These are phyloP conservation scores for Xylariaceae sp. DNA, from an alignment of 2,329 filamentous ascomycete genomes.

Conservation along the genomic window DNA sequence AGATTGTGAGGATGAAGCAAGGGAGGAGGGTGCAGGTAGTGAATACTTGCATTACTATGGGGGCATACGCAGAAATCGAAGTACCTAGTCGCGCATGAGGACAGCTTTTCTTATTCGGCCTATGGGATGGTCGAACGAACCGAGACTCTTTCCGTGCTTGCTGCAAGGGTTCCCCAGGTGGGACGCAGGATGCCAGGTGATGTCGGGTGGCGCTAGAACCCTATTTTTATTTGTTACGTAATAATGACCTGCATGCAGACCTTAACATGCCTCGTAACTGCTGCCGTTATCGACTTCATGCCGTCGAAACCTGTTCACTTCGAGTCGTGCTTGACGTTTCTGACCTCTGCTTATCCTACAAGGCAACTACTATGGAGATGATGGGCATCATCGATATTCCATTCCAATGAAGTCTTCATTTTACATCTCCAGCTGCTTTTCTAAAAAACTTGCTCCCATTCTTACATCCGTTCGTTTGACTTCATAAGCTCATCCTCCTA, in stretches of 20 bases:
- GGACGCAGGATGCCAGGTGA: neutral
- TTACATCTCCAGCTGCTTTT: too few species aligned
- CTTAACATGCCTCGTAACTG: neutral
- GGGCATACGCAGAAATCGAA: neutral
- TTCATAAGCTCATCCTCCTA: slow-evolving; percentile 12
- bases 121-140: neutral
- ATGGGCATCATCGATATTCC: too few species aligned
- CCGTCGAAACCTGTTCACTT: too few species aligned
- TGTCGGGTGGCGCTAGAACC: neutral
- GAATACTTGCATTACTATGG: neutral
- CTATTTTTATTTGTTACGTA: neutral
- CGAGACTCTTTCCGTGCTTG: too few species aligned
- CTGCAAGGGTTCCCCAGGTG: too few species aligned
- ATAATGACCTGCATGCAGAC: neutral
- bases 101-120: slow-evolving; percentile 21
- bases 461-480: neutral
- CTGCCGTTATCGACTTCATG: slow-evolving; percentile 1
- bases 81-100: slow-evolving; percentile 10
- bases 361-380: too few species aligned
- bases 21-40: neutral
- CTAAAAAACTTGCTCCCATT: slow-evolving; percentile 8
- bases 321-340: too few species aligned
- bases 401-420: too few species aligned
- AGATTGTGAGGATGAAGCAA: neutral
- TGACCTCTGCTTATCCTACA: too few species aligned